Base-by-base conservation (phyloP, 2,329 filamentous ascomycete species). In the Beauveria sp. region DNA sequence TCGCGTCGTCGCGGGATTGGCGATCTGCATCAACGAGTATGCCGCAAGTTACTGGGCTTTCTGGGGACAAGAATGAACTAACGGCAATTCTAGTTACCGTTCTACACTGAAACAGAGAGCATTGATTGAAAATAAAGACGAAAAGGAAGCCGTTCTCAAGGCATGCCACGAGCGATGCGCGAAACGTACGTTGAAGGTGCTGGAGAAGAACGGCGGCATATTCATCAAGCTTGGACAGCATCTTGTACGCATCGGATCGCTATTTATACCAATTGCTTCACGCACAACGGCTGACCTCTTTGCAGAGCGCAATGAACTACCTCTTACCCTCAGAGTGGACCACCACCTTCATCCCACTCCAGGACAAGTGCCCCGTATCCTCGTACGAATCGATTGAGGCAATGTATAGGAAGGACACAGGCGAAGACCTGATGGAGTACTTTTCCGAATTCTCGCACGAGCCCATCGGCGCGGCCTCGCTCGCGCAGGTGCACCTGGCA, bases 221-320 rank as follows among this genome's bases (percentile, higher is more conserved):
- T 99, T 98, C 69, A 98, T 99, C 73, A 99, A 99, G 76, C 79
- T 99, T 45, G 95, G 95, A 8, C 95, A 99, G 70, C 95, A 99
- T 75, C 75, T 99, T 75, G 86, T 87, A 79, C 47, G 75, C 9
- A 26, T 55, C 47, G 8, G 5, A 18, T n/a, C 42, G 22, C 22
- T 24, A 3, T 24, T 18, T 30, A n/a, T 10, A 28, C 12, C 18
- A 26, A n/a, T n/a, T 24, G 1, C 28, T 5, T 8, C 49, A 52
- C 61, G 8, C 20, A 38, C 26, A 18, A 40, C 22, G 43, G 53
- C 70, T 73, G 62, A 76, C 66, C 42, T 70, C 42, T 3, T 43
- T n/a, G 30, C 65, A 87, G 85, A 96, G 91, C 73, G 93, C 91
- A 65, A 90, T 98, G 89, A 96, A 95, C 70, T 98, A 98, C 73